Conservation (phyloP, 352 stramenopile genomes). For the Achlya hypogyna region DNA sequence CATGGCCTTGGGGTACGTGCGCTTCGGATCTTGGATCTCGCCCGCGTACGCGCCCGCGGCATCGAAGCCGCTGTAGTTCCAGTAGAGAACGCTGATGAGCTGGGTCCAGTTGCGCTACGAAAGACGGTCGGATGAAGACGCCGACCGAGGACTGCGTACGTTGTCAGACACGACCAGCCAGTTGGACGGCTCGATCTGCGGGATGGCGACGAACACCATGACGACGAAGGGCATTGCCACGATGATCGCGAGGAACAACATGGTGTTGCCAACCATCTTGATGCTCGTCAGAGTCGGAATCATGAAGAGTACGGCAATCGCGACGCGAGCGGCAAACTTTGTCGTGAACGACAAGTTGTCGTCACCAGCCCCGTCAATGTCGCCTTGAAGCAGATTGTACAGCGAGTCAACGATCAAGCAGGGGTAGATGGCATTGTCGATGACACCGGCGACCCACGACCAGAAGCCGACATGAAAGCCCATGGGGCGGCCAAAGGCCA, state of each 20-base stretch:
- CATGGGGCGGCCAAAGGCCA: constrained; percentile 71
- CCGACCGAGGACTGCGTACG: constrained; percentile 24
- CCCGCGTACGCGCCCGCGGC: constrained; percentile 57
- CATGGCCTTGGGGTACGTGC: constrained; percentile 68
- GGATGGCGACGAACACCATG: constrained; percentile 37
- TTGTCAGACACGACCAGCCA: constrained; percentile 61
- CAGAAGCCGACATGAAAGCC: constrained; percentile 80
- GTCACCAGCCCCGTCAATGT: constrained; percentile 24
- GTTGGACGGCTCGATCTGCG: constrained; percentile 52
- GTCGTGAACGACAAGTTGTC: constrained; percentile 12
- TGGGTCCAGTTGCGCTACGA: constrained; percentile 47
- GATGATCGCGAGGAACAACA: constrained; percentile 51
- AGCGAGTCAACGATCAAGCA: constrained; percentile 74
- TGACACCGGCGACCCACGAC: constrained; percentile 72
- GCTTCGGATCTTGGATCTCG: constrained; percentile 58
- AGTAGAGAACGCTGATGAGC: constrained; percentile 64
- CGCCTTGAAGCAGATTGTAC: constrained; percentile 26
- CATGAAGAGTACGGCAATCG: constrained; percentile 60
- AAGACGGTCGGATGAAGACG: constrained; percentile 2
- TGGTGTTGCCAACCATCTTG: constrained; percentile 54
- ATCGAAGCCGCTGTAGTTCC: constrained; percentile 79
- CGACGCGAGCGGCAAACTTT: constrained; percentile 36
- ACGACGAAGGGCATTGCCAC: constrained; percentile 62
- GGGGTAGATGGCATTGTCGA: constrained; percentile 81
- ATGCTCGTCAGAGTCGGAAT: constrained; percentile 58